A percentile compares a stretch with the other conserved stretches of the same genome.
Evolutionary conservation across 176 grass and related monocot genomes (phyloP).

Genomic region (Ensete ventricosum): DNA sequence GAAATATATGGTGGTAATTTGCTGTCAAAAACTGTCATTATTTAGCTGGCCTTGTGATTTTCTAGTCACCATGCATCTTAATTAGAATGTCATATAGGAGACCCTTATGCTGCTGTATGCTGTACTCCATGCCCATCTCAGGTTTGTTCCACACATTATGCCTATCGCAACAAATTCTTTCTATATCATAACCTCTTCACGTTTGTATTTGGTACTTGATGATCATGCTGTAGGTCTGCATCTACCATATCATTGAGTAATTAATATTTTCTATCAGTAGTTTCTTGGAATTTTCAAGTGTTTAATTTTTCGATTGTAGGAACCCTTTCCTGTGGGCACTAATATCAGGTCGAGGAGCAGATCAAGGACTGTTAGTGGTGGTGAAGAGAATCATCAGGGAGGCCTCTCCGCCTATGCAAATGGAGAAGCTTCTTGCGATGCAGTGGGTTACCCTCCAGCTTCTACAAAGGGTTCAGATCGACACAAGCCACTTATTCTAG

Average conservation of each 20-base stretch:
- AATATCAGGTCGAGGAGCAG: slow-evolving; percentile 40
- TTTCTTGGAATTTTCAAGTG: background rate
- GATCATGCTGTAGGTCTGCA: background rate
- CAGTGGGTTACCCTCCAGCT: background rate
- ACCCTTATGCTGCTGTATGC: too few relatives aligned
- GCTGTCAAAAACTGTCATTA: too few relatives aligned
- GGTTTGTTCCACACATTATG: too few relatives aligned
- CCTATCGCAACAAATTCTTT: too few relatives aligned
- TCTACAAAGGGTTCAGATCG: slow-evolving; percentile 14
- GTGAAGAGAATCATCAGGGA: slow-evolving; percentile 25
- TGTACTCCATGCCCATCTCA: too few relatives aligned
- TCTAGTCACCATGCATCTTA: too few relatives aligned
- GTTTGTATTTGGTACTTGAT: too few relatives aligned
- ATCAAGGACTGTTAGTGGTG: slow-evolving; percentile 23
- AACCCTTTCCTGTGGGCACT: slow-evolving; percentile 60
- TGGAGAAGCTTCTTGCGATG: slow-evolving; percentile 18
- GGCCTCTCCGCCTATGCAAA: slow-evolving; percentile 27
- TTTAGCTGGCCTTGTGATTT: too few relatives aligned
- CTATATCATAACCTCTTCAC: too few relatives aligned
- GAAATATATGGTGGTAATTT: too few relatives aligned
- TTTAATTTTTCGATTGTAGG: slow-evolving; percentile 22
- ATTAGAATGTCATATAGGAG: too few relatives aligned
- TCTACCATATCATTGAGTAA: background rate
- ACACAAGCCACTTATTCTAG: background rate
- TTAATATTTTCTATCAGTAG: background rate